Evolutionary conservation across 2,329 filamentous ascomycete species (phyloP).

Genomic region (Dothistroma septosporum): DNA sequence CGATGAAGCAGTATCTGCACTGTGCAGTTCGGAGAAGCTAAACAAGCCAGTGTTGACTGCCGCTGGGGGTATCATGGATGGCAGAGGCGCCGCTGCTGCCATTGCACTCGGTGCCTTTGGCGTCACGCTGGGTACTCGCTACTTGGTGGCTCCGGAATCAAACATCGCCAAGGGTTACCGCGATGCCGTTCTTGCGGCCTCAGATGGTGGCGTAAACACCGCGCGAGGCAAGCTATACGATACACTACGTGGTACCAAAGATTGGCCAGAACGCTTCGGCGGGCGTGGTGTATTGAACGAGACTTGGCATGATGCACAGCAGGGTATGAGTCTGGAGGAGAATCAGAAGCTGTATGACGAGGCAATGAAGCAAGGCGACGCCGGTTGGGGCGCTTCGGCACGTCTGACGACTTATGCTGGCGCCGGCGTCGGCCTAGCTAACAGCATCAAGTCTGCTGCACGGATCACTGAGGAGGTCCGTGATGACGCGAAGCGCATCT

Average conservation of each 20-base stretch:
- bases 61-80: constrained; percentile 58
- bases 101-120: constrained; percentile 52
- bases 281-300: constrained; percentile 56
- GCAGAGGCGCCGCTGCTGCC: constrained; percentile 53
- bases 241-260: constrained; percentile 51
- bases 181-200: constrained; percentile 43
- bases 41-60: constrained; percentile 45
- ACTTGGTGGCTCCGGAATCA: constrained; percentile 53
- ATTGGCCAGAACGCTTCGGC: constrained; percentile 57
- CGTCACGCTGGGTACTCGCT: constrained; percentile 60
- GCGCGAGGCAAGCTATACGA: constrained; percentile 51
- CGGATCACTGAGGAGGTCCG: constrained; percentile 52
- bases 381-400: constrained; percentile 50
- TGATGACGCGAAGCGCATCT: constrained; percentile 34
- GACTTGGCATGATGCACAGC: constrained; percentile 44
- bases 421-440: constrained; percentile 57
- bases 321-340: constrained; percentile 41
- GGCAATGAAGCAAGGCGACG: constrained; percentile 50
- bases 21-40: constrained; percentile 15
- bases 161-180: constrained; percentile 46
- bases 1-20: constrained; percentile 41
- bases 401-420: constrained; percentile 62
- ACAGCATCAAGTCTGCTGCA: constrained; percentile 46
- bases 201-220: constrained; percentile 51
- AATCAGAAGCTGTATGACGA: constrained; percentile 45